Conservation (phyloP, 768 basidiomycete species). For the Vishniacozyma victoriae region DNA sequence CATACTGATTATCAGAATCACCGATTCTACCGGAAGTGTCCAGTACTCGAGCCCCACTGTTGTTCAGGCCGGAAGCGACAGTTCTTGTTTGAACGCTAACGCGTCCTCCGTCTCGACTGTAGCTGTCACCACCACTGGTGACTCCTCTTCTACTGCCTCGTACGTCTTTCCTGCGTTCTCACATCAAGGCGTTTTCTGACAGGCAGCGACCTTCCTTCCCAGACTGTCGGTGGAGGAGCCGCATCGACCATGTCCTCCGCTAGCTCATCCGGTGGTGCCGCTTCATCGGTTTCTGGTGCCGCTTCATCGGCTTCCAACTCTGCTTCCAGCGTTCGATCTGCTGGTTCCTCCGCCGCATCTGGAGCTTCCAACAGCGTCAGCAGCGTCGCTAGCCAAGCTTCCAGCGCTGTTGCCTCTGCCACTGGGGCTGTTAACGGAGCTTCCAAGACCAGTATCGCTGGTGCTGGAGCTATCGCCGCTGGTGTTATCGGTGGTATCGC, state of each 20-base stretch:
- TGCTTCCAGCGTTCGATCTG: conserved; percentile 1
- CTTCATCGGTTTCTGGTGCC: too few relatives aligned
- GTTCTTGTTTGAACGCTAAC: conserved; percentile 31
- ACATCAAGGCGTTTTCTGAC: background rate
- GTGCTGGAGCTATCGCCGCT: conserved; percentile 27
- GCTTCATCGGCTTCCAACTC: conserved; percentile 14
- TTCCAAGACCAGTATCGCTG: conserved; percentile 17
- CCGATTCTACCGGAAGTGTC: conserved; percentile 57
- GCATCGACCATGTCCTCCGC: conserved; percentile 1
- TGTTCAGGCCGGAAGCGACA: conserved; percentile 31
- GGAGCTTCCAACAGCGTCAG: conserved; percentile 1
- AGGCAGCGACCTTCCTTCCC: background rate
- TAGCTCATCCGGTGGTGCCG: conserved; percentile 1
- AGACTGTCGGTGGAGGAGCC: background rate
- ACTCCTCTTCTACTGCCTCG: conserved; percentile 15
- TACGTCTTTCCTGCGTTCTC: background rate
- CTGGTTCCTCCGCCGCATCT: background rate
- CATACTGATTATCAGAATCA: conserved; percentile 48
- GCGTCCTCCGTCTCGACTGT: conserved; percentile 20
- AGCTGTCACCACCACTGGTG: conserved; percentile 25
- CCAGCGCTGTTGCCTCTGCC: conserved; percentile 20
- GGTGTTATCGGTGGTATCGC: conserved; percentile 33
- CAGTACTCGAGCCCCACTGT: conserved; percentile 37
- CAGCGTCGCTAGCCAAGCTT: conserved; percentile 14
- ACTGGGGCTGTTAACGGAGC: conserved; percentile 14